Evolutionary conservation across 2,329 filamentous ascomycete genomes (phyloP).

Genomic region (Clonostachys sp.): DNA sequence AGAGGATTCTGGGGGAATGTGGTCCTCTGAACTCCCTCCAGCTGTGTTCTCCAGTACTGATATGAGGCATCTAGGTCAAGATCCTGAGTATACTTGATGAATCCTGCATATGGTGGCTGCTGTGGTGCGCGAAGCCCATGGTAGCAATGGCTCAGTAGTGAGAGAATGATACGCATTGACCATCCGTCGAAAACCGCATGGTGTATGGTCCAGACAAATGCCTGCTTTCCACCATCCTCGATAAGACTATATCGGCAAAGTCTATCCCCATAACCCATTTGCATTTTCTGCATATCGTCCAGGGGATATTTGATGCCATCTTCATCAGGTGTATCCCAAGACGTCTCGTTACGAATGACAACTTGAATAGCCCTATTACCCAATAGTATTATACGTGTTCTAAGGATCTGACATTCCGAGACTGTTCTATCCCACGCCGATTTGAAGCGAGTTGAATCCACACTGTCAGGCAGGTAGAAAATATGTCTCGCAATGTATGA

Average conservation of each 20-base stretch:
- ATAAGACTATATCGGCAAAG: background rate
- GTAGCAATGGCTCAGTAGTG: conserved; percentile 2
- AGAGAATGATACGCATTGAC: conserved; percentile 31
- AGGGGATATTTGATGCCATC: background rate
- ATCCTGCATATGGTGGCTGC: background rate
- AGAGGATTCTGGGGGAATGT: conserved; percentile 4
- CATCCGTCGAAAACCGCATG: conserved; percentile 48
- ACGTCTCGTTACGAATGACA: background rate
- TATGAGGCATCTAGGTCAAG: background rate
- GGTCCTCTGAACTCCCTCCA: background rate
- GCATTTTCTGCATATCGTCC: background rate
- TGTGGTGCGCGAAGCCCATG: conserved; percentile 1
- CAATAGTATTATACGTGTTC: background rate
- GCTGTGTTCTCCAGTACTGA: conserved; percentile 1
- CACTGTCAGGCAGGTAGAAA: conserved; percentile 7
- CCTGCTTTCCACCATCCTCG: background rate
- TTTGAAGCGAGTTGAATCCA: conserved; percentile 8
- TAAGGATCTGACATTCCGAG: background rate
- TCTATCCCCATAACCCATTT: background rate
- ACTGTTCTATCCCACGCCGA: conserved; percentile 3
- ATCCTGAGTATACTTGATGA: background rate
- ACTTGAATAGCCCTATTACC: background rate
- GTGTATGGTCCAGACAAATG: conserved; percentile 5
- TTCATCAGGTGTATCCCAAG: background rate
- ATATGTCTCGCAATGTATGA: conserved; percentile 23